Conservation (phyloP, 2,329 filamentous ascomycete species). For the Phialophora macrospora region DNA sequence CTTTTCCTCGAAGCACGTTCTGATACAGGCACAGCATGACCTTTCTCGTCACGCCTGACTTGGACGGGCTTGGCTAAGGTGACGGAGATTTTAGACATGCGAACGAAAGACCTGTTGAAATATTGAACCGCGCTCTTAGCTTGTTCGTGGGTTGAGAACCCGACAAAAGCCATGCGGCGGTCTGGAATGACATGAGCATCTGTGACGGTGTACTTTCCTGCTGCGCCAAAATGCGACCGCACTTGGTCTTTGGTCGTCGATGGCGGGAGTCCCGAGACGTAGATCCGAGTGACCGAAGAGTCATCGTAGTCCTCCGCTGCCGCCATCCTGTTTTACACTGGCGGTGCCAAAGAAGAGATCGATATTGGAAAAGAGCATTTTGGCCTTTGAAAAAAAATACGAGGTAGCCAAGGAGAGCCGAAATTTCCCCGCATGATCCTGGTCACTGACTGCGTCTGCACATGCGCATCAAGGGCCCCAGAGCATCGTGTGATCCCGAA, state of each 20-base stretch:
- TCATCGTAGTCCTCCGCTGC: slow-evolving; percentile 15
- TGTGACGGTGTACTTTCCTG: slow-evolving; percentile 73
- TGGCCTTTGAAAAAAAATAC: background rate
- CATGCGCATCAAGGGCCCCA: background rate
- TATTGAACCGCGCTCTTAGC: slow-evolving; percentile 86
- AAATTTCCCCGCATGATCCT: slow-evolving; percentile 7
- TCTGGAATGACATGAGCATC: slow-evolving; percentile 90
- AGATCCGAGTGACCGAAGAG: slow-evolving; percentile 64
- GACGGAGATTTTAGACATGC: slow-evolving; percentile 91
- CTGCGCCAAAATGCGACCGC: slow-evolving; percentile 77
- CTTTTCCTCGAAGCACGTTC: slow-evolving; percentile 29
- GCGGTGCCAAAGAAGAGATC: background rate
- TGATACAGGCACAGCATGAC: slow-evolving; percentile 35
- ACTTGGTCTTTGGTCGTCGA: slow-evolving; percentile 84
- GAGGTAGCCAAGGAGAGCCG: background rate
- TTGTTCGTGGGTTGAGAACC: slow-evolving; percentile 81
- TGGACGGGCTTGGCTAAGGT: slow-evolving; percentile 83
- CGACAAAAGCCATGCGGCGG: slow-evolving; percentile 92
- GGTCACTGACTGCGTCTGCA: background rate
- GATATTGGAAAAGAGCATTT: background rate
- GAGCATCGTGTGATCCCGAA: background rate
- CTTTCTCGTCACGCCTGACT: slow-evolving; percentile 28
- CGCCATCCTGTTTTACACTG: background rate
- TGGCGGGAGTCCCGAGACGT: slow-evolving; percentile 76
- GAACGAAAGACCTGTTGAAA: slow-evolving; percentile 93